A percentile compares a stretch with the other conserved stretches of the same genome.
Evolutionary conservation across 2,329 filamentous ascomycete species (phyloP).

Genomic region (Colletotrichum sp.): DNA sequence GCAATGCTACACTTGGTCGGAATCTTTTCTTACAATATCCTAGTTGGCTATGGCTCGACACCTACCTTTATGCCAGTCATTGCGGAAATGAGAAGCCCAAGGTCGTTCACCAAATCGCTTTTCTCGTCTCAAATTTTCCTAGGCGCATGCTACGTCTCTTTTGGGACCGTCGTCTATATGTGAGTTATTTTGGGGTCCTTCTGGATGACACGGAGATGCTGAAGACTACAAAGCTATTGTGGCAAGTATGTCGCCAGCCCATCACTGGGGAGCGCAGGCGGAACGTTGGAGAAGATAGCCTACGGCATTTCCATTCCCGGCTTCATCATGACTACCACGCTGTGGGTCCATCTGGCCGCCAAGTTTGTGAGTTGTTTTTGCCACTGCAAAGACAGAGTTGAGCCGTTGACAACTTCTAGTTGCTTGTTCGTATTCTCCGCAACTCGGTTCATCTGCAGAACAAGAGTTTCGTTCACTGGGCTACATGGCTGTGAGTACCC

Average conservation of each 20-base stretch:
- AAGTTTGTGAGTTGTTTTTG: conserved; percentile 22
- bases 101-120: background rate
- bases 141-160: background rate
- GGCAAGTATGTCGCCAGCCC: conserved; percentile 67
- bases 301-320: conserved; percentile 24
- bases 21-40: background rate
- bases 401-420: background rate
- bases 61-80: background rate
- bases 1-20: background rate
- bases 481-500: conserved; percentile 31
- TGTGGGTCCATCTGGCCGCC: conserved; percentile 25
- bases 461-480: conserved; percentile 37
- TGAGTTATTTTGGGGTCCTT: background rate
- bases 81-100: background rate
- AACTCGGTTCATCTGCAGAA: conserved; percentile 37
- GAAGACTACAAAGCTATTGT: conserved; percentile 24
- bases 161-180: background rate
- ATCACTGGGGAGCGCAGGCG: conserved; percentile 50
- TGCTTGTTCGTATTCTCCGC: conserved; percentile 41
- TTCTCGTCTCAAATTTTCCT: background rate
- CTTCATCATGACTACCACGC: conserved; percentile 25
- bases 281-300: conserved; percentile 25
- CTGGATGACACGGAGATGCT: background rate
- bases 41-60: background rate
- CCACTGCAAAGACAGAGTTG: no score